These are phyloP conservation scores for Knufia fluminis DNA, from an alignment of 2,329 filamentous ascomycete genomes.

Conservation along the genomic window DNA sequence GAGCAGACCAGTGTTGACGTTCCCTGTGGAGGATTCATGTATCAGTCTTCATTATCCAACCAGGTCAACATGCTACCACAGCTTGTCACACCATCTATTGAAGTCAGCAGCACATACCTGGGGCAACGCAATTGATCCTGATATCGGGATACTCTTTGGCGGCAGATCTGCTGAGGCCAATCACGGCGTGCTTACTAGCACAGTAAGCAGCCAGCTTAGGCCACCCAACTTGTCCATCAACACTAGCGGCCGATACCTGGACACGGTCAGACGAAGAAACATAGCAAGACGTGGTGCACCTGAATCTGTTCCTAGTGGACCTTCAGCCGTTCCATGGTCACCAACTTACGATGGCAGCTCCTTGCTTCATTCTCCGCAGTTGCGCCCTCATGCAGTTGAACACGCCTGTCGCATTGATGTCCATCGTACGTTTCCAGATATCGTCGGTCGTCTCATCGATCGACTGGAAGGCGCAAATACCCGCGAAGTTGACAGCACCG, in stretches of 20 bases:
- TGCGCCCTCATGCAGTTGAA: slow-evolving; percentile 46
- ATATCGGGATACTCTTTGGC: slow-evolving; percentile 29
- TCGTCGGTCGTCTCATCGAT: slow-evolving; percentile 31
- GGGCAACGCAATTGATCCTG: slow-evolving; percentile 28
- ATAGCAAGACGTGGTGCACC: too few relatives aligned
- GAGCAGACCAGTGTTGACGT: slow-evolving; percentile 11
- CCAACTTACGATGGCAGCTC: too few relatives aligned
- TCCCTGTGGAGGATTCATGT: too few relatives aligned
- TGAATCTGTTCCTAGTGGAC: too few relatives aligned
- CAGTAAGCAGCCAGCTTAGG: slow-evolving; percentile 35
- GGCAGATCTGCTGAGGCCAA: slow-evolving; percentile 36
- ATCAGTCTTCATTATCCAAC: too few relatives aligned
- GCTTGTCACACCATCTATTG: neutral
- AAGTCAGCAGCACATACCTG: slow-evolving; percentile 9
- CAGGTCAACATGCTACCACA: neutral
- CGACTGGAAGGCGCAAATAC: slow-evolving; percentile 23
- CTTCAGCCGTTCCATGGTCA: too few relatives aligned
- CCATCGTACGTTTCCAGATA: slow-evolving; percentile 36
- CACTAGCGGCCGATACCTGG: slow-evolving; percentile 14
- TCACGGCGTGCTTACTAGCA: slow-evolving; percentile 35
- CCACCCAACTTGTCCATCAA: slow-evolving; percentile 25
- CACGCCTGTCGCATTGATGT: slow-evolving; percentile 40
- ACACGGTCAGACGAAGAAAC: too few relatives aligned
- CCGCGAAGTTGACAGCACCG: slow-evolving; percentile 21
- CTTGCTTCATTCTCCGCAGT: slow-evolving; percentile 33